A percentile compares a stretch with the other conserved stretches of the same genome.
phyloP scores from a whole-genome alignment of 1,284 basidiomycete genomes.

The Puccinia triticina region DNA sequence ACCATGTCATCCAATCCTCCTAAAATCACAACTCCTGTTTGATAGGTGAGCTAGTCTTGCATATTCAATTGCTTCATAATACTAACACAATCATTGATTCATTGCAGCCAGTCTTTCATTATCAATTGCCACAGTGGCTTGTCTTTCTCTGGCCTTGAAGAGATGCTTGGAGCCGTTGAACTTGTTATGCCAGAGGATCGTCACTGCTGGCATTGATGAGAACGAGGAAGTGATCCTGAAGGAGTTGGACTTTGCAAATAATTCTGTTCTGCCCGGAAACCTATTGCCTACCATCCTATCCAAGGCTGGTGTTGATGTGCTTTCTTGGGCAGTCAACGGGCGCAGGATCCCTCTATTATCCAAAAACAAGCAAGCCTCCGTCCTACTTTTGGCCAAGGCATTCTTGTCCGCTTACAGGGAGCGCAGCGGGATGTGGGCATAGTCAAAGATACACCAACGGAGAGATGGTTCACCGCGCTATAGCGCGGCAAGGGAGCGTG shows the following conservation, averaged over 20 bases:
- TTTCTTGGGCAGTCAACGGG: not conserved
- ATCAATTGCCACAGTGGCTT: constrained; percentile 2
- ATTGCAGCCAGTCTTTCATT: not conserved
- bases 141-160: constrained; percentile 40
- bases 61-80: not conserved
- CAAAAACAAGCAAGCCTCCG: constrained; percentile 5
- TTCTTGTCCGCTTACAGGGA: no score
- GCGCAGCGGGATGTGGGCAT: no score
- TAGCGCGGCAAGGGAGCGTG: no score
- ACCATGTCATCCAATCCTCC: constrained; percentile 29
- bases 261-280: not conserved
- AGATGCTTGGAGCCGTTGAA: constrained; percentile 7
- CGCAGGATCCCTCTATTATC: constrained; percentile 37
- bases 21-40: constrained; percentile 17
- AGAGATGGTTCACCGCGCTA: no score
- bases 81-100: not conserved
- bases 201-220: not conserved
- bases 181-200: not conserved
- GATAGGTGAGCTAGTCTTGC: not conserved
- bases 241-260: constrained; percentile 2
- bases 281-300: constrained; percentile 20
- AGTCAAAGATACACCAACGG: no score
- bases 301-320: constrained; percentile 17
- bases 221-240: not conserved
- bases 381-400: constrained; percentile 4